Evolutionary conservation across 495 filamentous ascomycete species (phyloP), one percentile per base, ranked within the genome.

Genomic region (Aspergillus carlsbadensis): DNA sequence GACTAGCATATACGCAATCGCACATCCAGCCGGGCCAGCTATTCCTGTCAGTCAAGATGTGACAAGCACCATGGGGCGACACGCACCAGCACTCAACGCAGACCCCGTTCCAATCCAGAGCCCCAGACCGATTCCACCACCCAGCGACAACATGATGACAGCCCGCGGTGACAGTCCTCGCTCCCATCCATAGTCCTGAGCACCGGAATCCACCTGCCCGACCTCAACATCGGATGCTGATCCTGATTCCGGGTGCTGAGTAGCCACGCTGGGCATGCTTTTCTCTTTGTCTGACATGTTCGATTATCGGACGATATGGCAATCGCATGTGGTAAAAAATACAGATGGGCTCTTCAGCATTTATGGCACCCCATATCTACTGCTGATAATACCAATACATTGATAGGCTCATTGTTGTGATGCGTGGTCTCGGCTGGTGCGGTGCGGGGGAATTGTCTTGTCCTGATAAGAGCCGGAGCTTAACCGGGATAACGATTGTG

Each of bases 111-210:
- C 66, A 7, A 69, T 64, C 66, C 66, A 69, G 0, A 69, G 54
- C 0, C 67, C 67, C 6, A 63, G 63, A 2, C 67, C 67, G 39
- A 69, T 64, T 2, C 67, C 67, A 39, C 64, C 67, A 5, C 67
- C 67, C 50, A 69, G 67, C 14, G 67, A 67, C 62, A 67, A 64
- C 67, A 69, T 69, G 60, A 69, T 69, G 45, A 69, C 63, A 20
- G 66, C 63, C 20, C 67, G 60, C 17, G 62, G 55, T 4, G 62
- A 61, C 20, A 69, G 54, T 10, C 62, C 65, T 15, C 67, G 60
- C 17, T 67, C 62, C 20, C 60, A 69, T 6, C 67, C 67, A 8
- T 59, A 62, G 34, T 59, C 22, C 26, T 53, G 50, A 34, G 17
- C 22, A 6, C 29, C 17, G 0, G 29, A 3, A 33, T 15, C 44